A percentile compares a stretch with the other conserved stretches of the same genome.
phyloP scores from a whole-genome alignment of 805 yeast genomes.

The Grigorovia transvaalensis region DNA sequence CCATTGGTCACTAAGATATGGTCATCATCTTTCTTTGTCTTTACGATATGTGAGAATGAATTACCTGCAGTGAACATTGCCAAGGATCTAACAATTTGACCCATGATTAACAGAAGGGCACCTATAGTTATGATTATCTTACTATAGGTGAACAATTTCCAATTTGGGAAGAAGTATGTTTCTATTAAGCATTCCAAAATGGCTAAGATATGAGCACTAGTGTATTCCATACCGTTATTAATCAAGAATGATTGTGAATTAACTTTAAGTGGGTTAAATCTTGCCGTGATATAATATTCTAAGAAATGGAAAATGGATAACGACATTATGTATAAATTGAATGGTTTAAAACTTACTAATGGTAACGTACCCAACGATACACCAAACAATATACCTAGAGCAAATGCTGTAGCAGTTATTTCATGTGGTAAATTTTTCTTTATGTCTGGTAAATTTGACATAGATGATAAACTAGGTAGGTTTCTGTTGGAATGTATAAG shows the following conservation, averaged over 20 bases:
- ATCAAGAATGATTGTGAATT: conserved; percentile 61
- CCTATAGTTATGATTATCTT: conserved; percentile 35
- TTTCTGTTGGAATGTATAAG: background rate
- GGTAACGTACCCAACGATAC: conserved; percentile 25
- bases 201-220: conserved; percentile 46
- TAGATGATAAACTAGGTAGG: no score
- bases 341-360: conserved; percentile 23
- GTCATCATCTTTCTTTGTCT: conserved; percentile 36
- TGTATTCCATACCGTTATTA: conserved; percentile 51
- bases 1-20: conserved; percentile 71
- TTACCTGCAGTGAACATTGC: conserved; percentile 86
- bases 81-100: conserved; percentile 58
- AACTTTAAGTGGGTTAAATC: conserved; percentile 55
- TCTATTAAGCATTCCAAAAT: conserved; percentile 41
- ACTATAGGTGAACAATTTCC: conserved; percentile 14
- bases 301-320: conserved; percentile 63
- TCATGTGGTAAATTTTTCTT: conserved; percentile 34
- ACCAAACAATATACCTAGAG: conserved; percentile 38
- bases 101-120: conserved; percentile 33
- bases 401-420: conserved; percentile 35
- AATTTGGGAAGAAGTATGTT: conserved; percentile 31
- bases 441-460: conserved; percentile 25
- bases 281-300: conserved; percentile 75
- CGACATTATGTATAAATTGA: conserved; percentile 40
- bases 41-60: conserved; percentile 77